Percentiles rank a stretch among this genome's conserved stretches.
Conservation (phyloP, 768 basidiomycete genomes). For the Lactarius hengduanensis region DNA sequence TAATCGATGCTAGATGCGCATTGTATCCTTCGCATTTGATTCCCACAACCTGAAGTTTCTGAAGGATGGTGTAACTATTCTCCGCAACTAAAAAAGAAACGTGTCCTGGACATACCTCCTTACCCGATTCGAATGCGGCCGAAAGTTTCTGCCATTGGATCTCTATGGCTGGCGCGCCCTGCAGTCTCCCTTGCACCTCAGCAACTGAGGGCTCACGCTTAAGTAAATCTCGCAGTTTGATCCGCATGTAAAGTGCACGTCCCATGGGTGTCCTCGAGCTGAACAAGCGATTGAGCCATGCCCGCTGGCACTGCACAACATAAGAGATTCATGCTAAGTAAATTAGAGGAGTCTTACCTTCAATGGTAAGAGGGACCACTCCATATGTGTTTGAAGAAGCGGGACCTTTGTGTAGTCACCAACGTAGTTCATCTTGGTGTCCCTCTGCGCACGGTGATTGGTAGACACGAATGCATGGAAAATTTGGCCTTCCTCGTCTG, state of each 20-base stretch:
- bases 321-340: neutral
- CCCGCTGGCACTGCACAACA: neutral
- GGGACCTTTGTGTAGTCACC: neutral
- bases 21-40: constrained; percentile 4
- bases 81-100: neutral
- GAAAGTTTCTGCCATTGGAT: neutral
- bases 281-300: neutral
- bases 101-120: neutral
- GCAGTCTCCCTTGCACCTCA: neutral
- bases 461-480: neutral
- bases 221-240: neutral
- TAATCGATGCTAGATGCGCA: neutral
- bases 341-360: neutral
- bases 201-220: constrained; percentile 11
- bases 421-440: neutral
- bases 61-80: neutral
- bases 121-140: neutral
- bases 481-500: neutral
- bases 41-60: constrained; percentile 3
- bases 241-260: constrained; percentile 1
- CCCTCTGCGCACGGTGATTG: neutral
- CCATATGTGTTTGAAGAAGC: neutral
- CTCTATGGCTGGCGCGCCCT: rapidly evolving
- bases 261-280: rapidly evolving
- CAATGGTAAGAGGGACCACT: neutral